Evolutionary conservation across 306 rosid genomes (phyloP).

Genomic region (Fragaria ananassa): DNA sequence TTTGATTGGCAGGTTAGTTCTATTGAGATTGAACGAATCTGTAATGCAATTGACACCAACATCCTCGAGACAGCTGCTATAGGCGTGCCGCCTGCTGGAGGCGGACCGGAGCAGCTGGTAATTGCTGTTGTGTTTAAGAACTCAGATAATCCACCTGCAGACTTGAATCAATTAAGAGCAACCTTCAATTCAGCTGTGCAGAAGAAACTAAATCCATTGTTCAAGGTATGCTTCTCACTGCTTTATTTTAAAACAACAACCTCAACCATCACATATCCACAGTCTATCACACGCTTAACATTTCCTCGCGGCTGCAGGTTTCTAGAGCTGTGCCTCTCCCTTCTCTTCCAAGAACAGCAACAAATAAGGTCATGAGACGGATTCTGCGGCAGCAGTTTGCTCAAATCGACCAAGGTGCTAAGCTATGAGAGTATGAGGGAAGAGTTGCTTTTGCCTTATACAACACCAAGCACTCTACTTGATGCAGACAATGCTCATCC

Average conservation of each 20-base stretch:
- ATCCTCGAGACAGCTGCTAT: constrained; percentile 91
- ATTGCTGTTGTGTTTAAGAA: constrained; percentile 68
- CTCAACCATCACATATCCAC: not conserved
- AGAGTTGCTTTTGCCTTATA: not conserved
- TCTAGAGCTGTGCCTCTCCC: constrained; percentile 54
- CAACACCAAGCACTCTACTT: not conserved
- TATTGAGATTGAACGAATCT: constrained; percentile 89
- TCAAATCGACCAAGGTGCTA: constrained; percentile 44
- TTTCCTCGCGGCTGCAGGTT: constrained; percentile 45
- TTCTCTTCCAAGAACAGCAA: constrained; percentile 86
- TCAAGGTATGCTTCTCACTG: constrained; percentile 49
- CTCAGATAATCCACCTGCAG: constrained; percentile 27
- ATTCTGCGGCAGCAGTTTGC: constrained; percentile 62
- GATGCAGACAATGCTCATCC: not conserved
- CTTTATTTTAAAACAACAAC: not conserved
- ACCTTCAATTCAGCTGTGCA: constrained; percentile 85
- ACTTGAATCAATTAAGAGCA: constrained; percentile 44
- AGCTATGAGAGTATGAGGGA: constrained; percentile 46
- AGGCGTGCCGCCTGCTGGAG: constrained; percentile 80
- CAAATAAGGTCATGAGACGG: constrained; percentile 96
- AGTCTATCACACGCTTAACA: not conserved
- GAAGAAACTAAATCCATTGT: constrained; percentile 82
- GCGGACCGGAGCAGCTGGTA: constrained; percentile 87
- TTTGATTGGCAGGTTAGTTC: constrained; percentile 75
- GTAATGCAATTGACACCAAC: constrained; percentile 58